A percentile compares a stretch with the other conserved stretches of the same genome.
phyloP scores from a whole-genome alignment of 2,329 filamentous ascomycete species.

The Lasiodiplodia sp. region DNA sequence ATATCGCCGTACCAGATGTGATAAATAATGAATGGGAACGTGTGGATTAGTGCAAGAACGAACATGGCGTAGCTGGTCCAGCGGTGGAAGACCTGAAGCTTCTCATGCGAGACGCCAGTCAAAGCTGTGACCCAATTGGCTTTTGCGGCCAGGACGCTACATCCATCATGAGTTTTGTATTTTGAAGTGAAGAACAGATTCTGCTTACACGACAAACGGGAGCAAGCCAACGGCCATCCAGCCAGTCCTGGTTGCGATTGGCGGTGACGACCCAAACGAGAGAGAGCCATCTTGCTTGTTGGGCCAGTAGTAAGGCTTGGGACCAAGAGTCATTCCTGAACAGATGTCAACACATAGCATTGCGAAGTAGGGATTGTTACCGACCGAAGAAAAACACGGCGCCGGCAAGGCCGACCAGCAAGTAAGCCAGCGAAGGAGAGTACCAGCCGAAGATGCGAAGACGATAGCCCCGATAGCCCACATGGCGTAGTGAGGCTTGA shows the following conservation, averaged over 20 bases:
- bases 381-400: conserved; percentile 40
- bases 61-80: conserved; percentile 58
- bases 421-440: conserved; percentile 38
- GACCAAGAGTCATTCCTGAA: conserved; percentile 27
- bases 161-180: neutral
- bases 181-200: neutral
- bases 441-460: conserved; percentile 38
- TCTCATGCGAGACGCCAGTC: conserved; percentile 65
- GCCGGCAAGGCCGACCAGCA: conserved; percentile 37
- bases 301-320: conserved; percentile 32
- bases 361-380: neutral
- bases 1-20: conserved; percentile 59
- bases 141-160: conserved; percentile 59
- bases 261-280: conserved; percentile 36
- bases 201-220: conserved; percentile 38
- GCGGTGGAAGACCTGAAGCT: conserved; percentile 54
- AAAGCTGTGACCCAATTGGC: conserved; percentile 62
- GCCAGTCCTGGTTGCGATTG: conserved; percentile 40
- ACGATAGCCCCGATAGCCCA: conserved; percentile 41
- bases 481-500: conserved; percentile 37
- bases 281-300: conserved; percentile 26
- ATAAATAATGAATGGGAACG: conserved; percentile 66
- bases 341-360: neutral
- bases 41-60: conserved; percentile 63
- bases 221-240: conserved; percentile 42